These are phyloP conservation scores for Priceomyces fermenticarens DNA, from an alignment of 805 yeast species.

Conservation along the genomic window DNA sequence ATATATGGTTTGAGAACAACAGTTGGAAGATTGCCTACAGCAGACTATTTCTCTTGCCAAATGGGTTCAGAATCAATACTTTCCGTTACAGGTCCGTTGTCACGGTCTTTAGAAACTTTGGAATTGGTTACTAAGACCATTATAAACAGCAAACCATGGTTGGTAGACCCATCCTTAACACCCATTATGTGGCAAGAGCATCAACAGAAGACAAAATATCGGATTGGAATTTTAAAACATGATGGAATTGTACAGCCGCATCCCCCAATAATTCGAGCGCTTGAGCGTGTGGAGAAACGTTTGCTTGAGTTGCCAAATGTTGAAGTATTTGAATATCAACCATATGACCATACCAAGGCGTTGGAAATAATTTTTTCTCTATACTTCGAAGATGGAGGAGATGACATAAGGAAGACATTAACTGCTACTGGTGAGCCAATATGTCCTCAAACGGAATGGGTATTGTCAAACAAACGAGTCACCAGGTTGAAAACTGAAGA, in stretches of 20 bases:
- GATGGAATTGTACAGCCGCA: background rate
- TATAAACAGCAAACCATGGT: slow-evolving; percentile 43
- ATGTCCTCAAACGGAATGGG: background rate
- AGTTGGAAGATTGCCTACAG: slow-evolving; percentile 16
- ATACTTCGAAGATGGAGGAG: slow-evolving; percentile 3
- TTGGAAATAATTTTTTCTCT: background rate
- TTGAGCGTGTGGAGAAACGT: slow-evolving; percentile 26
- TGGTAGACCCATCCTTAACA: slow-evolving; percentile 46
- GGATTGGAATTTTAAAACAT: slow-evolving; percentile 3
- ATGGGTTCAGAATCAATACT: slow-evolving; percentile 4
- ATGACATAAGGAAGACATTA: slow-evolving; percentile 2
- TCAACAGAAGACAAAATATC: slow-evolving; percentile 9
- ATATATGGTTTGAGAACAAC: slow-evolving; percentile 44
- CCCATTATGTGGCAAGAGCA: slow-evolving; percentile 49
- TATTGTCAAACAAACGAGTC: background rate
- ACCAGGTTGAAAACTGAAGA: slow-evolving; percentile 3
- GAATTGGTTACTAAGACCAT: slow-evolving; percentile 38
- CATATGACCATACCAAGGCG: slow-evolving; percentile 19
- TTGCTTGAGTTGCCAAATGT: slow-evolving; percentile 48
- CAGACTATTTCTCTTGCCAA: slow-evolving; percentile 7
- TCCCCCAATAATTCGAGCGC: slow-evolving; percentile 52
- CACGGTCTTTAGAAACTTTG: slow-evolving; percentile 35
- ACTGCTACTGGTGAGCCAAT: slow-evolving; percentile 3
- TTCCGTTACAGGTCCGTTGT: slow-evolving; percentile 42
- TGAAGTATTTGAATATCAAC: slow-evolving; percentile 22